These are phyloP conservation scores for Perilla frutescens DNA, from an alignment of 257 asterid species.

Conservation along the genomic window DNA sequence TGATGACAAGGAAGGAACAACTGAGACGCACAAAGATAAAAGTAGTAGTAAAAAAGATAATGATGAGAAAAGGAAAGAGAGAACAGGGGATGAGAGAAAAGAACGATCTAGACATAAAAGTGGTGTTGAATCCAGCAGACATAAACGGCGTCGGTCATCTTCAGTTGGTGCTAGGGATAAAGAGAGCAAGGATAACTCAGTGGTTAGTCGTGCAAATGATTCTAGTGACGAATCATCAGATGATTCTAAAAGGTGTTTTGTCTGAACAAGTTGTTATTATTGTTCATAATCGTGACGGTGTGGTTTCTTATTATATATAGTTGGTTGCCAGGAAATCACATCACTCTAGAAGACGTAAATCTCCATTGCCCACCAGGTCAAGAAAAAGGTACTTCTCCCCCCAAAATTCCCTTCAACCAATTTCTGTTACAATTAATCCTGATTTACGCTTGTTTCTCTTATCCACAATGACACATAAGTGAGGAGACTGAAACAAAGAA, in stretches of 20 bases:
- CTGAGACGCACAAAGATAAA: conserved; percentile 54
- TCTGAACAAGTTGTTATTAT: conserved; percentile 8
- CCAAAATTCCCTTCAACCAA: conserved; percentile 9
- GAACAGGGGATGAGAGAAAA: conserved; percentile 60
- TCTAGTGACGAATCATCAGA: conserved; percentile 76
- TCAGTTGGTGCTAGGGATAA: conserved; percentile 64
- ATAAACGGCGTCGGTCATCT: conserved; percentile 66
- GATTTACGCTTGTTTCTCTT: conserved; percentile 1
- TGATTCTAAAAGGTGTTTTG: conserved; percentile 68
- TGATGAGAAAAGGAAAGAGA: conserved; percentile 60
- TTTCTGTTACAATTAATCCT: conserved; percentile 7
- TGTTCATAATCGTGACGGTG: conserved; percentile 17
- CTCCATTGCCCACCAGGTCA: conserved; percentile 81
- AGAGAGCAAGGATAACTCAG: conserved; percentile 60
- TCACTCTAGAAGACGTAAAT: conserved; percentile 64
- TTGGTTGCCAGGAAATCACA: conserved; percentile 68
- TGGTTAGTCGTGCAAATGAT: conserved; percentile 51
- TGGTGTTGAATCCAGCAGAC: conserved; percentile 67
- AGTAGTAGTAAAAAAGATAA: conserved; percentile 49
- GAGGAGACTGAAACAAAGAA: conserved; percentile 21
- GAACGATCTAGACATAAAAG: conserved; percentile 65
- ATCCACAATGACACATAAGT: conserved; percentile 8
- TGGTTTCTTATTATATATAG: conserved; percentile 30
- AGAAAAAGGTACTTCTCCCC: conserved; percentile 70
- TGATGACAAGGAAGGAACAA: conserved; percentile 56